A percentile compares a stretch with the other conserved stretches of the same genome.
Conservation (phyloP, 768 basidiomycete genomes). For the Pleurotus pulmonarius region DNA sequence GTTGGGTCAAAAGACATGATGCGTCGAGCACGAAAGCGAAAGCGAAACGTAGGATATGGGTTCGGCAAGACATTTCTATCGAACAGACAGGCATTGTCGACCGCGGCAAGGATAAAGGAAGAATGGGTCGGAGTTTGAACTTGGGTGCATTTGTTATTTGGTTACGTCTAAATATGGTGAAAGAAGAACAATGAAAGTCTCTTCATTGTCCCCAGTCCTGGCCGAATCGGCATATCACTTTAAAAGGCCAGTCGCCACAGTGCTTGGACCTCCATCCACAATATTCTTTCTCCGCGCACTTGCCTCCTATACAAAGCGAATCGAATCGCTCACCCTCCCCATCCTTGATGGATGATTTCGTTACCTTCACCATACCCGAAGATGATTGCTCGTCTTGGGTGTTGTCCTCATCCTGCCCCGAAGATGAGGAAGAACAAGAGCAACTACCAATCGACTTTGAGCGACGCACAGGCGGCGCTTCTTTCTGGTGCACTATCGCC, state of each 20-base stretch:
- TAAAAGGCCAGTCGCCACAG: not conserved
- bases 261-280: not conserved
- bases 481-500: not conserved
- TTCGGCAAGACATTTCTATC: not conserved
- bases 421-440: not conserved
- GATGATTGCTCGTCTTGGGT: not conserved
- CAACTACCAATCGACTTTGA: not conserved
- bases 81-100: not conserved
- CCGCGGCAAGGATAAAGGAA: not conserved
- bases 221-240: not conserved
- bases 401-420: not conserved
- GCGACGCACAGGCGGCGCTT: not conserved
- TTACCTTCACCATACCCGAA: not conserved
- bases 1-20: slow-evolving; percentile 10
- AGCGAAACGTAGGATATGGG: not conserved
- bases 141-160: too few species aligned
- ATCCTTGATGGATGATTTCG: not conserved
- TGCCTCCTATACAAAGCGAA: not conserved
- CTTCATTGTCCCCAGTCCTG: not conserved
- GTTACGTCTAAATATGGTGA: not conserved
- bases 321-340: not conserved
- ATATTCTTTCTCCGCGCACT: not conserved
- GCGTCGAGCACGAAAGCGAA: not conserved
- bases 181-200: not conserved
- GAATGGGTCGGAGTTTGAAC: not conserved